These are phyloP conservation scores for Talaromyces trachyspermus DNA, from an alignment of 495 filamentous ascomycete species.

Conservation along the genomic window DNA sequence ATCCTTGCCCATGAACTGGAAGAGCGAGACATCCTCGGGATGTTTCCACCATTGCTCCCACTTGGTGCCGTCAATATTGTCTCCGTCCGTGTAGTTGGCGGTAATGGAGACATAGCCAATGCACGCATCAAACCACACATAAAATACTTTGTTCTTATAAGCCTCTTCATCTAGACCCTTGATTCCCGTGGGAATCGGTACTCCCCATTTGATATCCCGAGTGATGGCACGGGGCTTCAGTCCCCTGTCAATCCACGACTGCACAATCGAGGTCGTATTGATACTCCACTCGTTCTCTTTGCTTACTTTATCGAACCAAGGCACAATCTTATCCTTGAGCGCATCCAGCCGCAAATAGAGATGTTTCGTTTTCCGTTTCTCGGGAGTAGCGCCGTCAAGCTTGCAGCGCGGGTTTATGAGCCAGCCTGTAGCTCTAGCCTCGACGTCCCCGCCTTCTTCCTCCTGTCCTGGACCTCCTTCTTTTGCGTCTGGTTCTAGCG, in stretches of 20 bases:
- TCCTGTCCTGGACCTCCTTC: background rate
- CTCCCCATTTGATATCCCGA: conserved; percentile 88
- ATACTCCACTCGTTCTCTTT: conserved; percentile 65
- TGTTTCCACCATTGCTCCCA: conserved; percentile 97
- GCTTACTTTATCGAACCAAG: conserved; percentile 56
- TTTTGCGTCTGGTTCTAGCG: conserved; percentile 34
- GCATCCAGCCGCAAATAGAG: conserved; percentile 76
- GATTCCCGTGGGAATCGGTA: conserved; percentile 51
- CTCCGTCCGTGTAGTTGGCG: conserved; percentile 69
- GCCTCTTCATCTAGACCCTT: conserved; percentile 32
- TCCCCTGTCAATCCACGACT: conserved; percentile 76
- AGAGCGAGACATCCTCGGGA: conserved; percentile 79
- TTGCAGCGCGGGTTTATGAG: conserved; percentile 60
- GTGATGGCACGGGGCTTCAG: conserved; percentile 82
- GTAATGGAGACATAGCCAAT: conserved; percentile 96
- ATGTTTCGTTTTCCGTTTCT: conserved; percentile 62
- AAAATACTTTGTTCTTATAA: conserved; percentile 80
- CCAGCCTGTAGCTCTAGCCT: conserved; percentile 10
- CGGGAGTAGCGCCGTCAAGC: conserved; percentile 71
- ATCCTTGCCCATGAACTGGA: conserved; percentile 98
- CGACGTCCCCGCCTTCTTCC: conserved; percentile 11
- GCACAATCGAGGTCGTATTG: conserved; percentile 64
- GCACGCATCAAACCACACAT: conserved; percentile 98
- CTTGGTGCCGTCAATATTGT: conserved; percentile 26
- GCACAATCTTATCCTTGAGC: conserved; percentile 62